A percentile compares a stretch with the other conserved stretches of the same genome.
These are phyloP conservation scores for Achaetomium macrosporum DNA, from an alignment of 2,329 filamentous ascomycete species.

Conservation along the genomic window DNA sequence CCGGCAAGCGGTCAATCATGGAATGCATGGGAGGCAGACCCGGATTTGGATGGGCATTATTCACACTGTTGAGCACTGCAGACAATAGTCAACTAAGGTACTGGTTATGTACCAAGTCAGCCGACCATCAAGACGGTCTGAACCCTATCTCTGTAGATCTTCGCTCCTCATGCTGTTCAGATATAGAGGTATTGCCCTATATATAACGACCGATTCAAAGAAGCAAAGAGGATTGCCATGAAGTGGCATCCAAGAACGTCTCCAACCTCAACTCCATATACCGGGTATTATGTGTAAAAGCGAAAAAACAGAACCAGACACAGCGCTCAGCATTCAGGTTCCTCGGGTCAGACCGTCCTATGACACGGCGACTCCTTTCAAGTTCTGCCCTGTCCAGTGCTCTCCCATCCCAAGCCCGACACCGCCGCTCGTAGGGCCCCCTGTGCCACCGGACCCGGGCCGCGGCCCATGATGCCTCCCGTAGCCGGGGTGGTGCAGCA, in stretches of 20 bases:
- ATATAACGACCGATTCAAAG: not conserved
- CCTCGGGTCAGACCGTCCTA: not conserved
- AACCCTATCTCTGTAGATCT: too few relatives aligned
- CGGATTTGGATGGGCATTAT: not conserved
- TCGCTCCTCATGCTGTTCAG: not conserved
- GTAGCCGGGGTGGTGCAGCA: conserved; percentile 43
- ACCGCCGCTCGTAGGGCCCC: not conserved
- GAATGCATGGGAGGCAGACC: too few relatives aligned
- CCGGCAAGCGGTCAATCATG: too few relatives aligned
- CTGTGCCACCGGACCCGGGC: conserved; percentile 18
- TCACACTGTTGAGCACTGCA: not conserved
- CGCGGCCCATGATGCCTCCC: conserved; percentile 31
- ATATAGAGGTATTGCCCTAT: conserved; percentile 12
- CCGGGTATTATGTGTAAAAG: not conserved
- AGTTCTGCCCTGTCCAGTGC: not conserved
- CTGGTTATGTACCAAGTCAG: too few relatives aligned
- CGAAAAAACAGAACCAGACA: not conserved
- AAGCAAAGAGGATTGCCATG: conserved; percentile 1
- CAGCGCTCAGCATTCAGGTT: not conserved
- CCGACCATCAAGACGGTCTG: too few relatives aligned
- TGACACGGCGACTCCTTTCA: not conserved
- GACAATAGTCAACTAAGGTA: too few relatives aligned
- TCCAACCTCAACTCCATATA: not conserved
- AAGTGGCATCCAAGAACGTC: not conserved
- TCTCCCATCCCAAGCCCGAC: conserved; percentile 3